phyloP scores from a whole-genome alignment of 495 filamentous ascomycete genomes.

The Zalerion maritima region DNA sequence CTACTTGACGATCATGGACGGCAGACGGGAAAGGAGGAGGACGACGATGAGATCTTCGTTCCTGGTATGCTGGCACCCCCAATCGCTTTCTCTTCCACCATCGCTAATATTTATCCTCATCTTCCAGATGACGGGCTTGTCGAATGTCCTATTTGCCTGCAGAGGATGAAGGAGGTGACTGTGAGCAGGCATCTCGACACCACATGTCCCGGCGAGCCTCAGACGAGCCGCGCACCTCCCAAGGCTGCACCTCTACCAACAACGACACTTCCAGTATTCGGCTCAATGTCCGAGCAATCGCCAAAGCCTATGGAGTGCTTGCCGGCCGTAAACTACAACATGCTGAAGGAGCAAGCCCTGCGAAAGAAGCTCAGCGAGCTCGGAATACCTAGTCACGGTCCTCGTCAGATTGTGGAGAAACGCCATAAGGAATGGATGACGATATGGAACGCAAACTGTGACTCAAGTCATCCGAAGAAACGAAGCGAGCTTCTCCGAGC shows the following conservation, averaged over 20 bases:
- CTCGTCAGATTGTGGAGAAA: constrained; percentile 50
- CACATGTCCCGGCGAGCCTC: constrained; percentile 28
- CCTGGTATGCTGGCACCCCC: constrained; percentile 9
- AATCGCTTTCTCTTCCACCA: constrained; percentile 4
- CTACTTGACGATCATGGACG: constrained; percentile 13
- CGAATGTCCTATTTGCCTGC: constrained; percentile 65
- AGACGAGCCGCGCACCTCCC: constrained; percentile 14
- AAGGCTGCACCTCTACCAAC: no score
- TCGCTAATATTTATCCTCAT: constrained; percentile 13
- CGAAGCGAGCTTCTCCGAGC: constrained; percentile 62
- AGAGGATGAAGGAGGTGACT: constrained; percentile 57
- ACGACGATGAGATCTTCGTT: constrained; percentile 11
- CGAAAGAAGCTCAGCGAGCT: constrained; percentile 69
- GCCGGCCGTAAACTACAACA: constrained; percentile 62
- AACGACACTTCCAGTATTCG: neutral
- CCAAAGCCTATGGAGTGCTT: constrained; percentile 37
- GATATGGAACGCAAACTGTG: constrained; percentile 92
- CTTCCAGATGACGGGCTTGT: constrained; percentile 57
- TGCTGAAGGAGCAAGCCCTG: constrained; percentile 61
- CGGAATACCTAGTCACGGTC: constrained; percentile 61
- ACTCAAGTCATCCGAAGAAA: constrained; percentile 54
- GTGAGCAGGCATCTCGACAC: constrained; percentile 70
- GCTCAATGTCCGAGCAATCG: constrained; percentile 3
- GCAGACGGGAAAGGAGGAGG: constrained; percentile 17
- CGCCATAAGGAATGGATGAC: constrained; percentile 91